These are phyloP conservation scores for Udeniomyces megalosporus DNA, from an alignment of 768 basidiomycete genomes.

Conservation along the genomic window DNA sequence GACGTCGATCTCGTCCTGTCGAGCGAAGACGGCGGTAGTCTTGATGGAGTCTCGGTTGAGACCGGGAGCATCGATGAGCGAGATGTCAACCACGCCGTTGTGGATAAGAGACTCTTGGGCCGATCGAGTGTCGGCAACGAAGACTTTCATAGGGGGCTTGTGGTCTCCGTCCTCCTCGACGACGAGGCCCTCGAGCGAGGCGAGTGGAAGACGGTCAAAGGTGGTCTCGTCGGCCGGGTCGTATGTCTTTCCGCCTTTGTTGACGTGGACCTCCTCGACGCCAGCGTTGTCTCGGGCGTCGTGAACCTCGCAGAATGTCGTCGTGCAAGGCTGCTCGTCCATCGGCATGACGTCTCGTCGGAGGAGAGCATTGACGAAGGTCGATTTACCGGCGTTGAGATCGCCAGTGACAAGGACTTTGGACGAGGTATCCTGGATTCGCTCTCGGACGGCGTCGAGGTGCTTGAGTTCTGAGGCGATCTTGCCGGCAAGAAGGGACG, in stretches of 20 bases:
- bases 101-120: slow-evolving; percentile 50
- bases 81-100: slow-evolving; percentile 92
- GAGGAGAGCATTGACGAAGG: slow-evolving; percentile 89
- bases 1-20: slow-evolving; percentile 96
- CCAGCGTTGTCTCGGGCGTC: slow-evolving; percentile 68
- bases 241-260: slow-evolving; percentile 53
- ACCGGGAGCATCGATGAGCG: slow-evolving; percentile 94
- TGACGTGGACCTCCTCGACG: slow-evolving; percentile 68
- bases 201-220: slow-evolving; percentile 48
- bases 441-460: slow-evolving; percentile 65
- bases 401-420: slow-evolving; percentile 97
- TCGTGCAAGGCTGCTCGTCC: slow-evolving; percentile 95
- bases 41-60: slow-evolving; percentile 87
- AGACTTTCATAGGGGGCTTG: slow-evolving; percentile 66
- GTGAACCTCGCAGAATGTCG: slow-evolving; percentile 90
- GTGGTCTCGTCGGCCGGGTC: slow-evolving; percentile 56
- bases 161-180: slow-evolving; percentile 48
- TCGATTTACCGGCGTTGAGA: slow-evolving; percentile 94
- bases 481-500: slow-evolving; percentile 75
- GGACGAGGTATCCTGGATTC: slow-evolving; percentile 79
- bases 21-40: slow-evolving; percentile 86
- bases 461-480: slow-evolving; percentile 57
- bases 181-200: slow-evolving; percentile 63
- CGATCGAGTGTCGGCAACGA: slow-evolving; percentile 46
- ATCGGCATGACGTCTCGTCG: slow-evolving; percentile 84